phyloP scores from a whole-genome alignment of 2,329 filamentous ascomycete species.

The Cercospora brassicicola region DNA sequence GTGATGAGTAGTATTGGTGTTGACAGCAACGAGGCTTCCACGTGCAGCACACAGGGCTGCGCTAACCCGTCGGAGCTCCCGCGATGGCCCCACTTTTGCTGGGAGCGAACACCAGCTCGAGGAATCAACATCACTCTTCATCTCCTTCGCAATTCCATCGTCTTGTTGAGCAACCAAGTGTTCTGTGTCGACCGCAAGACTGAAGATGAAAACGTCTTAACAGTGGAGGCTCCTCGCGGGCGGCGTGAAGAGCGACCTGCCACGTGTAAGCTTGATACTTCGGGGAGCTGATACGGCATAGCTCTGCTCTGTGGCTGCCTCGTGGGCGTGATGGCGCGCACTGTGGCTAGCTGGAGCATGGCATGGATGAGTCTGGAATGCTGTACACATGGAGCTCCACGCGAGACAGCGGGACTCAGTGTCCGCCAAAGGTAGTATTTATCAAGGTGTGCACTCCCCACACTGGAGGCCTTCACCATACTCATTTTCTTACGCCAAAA shows the following conservation, averaged over 20 bases:
- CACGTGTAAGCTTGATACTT: background rate
- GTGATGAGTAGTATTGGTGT: background rate
- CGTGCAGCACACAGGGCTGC: background rate
- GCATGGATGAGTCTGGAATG: background rate
- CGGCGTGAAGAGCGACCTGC: background rate
- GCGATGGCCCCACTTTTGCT: background rate
- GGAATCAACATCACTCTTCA: background rate
- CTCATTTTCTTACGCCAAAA: background rate
- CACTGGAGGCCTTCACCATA: background rate
- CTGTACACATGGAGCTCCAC: background rate
- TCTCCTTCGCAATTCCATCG: background rate
- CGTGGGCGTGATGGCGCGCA: constrained; percentile 6
- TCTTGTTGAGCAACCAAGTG: background rate
- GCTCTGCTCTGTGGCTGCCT: constrained; percentile 8
- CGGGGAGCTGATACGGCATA: background rate
- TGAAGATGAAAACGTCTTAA: background rate
- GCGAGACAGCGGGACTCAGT: background rate
- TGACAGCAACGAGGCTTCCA: background rate
- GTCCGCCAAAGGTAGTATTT: background rate
- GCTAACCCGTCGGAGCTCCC: background rate
- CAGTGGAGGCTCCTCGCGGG: background rate
- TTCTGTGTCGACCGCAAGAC: background rate
- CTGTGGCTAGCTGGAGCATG: constrained; percentile 5
- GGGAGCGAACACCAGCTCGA: background rate
- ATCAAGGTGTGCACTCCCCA: background rate